Evolutionary conservation across 2,329 filamentous ascomycete genomes (phyloP).

Genomic region (Escovopsis sp.): DNA sequence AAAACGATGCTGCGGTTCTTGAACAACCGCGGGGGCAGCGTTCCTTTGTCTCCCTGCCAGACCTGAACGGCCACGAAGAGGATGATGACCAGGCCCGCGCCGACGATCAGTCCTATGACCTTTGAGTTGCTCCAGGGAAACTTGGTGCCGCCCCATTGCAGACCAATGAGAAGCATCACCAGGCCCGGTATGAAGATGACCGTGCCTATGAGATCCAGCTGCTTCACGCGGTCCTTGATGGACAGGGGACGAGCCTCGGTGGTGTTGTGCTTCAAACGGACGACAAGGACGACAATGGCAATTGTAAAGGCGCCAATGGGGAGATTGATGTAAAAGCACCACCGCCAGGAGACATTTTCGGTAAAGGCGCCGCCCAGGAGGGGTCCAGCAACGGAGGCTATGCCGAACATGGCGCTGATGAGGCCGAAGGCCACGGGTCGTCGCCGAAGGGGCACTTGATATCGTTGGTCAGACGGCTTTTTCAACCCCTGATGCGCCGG

Average conservation of each 20-base stretch:
- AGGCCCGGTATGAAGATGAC: conserved; percentile 36
- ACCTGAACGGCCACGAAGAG: conserved; percentile 34
- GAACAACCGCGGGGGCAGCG: conserved; percentile 31
- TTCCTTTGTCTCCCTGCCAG: conserved; percentile 27
- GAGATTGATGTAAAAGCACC: conserved; percentile 36
- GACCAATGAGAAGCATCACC: conserved; percentile 37
- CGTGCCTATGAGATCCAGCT: conserved; percentile 35
- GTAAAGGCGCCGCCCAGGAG: conserved; percentile 36
- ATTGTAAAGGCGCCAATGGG: conserved; percentile 34
- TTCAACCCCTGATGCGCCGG: too few species aligned
- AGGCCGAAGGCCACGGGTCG: conserved; percentile 39
- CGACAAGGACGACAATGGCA: conserved; percentile 31
- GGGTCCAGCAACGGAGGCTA: conserved; percentile 36
- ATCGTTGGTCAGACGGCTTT: not conserved
- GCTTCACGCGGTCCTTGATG: conserved; percentile 23
- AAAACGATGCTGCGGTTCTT: conserved; percentile 25
- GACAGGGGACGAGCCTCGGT: conserved; percentile 18
- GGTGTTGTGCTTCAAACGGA: conserved; percentile 25
- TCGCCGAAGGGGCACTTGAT: conserved; percentile 35
- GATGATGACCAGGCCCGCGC: conserved; percentile 28
- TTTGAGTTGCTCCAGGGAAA: conserved; percentile 34
- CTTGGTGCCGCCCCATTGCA: conserved; percentile 41
- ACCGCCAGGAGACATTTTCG: conserved; percentile 34
- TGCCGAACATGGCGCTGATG: conserved; percentile 40
- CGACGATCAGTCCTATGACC: conserved; percentile 37